These are phyloP conservation scores for Ochetophila trinervis DNA, from an alignment of 306 rosid species.

Conservation along the genomic window DNA sequence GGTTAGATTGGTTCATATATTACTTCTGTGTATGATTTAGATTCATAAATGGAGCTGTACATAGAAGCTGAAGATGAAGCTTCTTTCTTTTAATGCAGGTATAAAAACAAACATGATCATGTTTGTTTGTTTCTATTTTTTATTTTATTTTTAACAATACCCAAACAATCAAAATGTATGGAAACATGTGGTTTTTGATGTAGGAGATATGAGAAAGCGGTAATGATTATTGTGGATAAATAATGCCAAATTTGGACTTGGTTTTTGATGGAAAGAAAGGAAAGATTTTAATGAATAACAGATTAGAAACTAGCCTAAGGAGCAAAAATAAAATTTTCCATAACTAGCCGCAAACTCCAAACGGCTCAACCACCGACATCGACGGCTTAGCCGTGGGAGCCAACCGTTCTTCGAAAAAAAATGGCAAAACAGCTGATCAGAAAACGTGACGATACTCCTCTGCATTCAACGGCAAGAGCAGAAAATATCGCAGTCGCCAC, in stretches of 20 bases:
- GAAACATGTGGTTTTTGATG: constrained; percentile 15
- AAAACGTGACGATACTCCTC: constrained; percentile 71
- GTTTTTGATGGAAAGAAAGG: constrained; percentile 41
- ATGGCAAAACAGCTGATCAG: constrained; percentile 89
- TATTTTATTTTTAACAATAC: no score
- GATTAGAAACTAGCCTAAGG: constrained; percentile 17
- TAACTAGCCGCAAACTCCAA: constrained; percentile 12
- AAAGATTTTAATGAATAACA: no score
- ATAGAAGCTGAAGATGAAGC: constrained; percentile 19
- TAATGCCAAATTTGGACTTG: constrained; percentile 44
- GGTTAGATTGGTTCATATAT: constrained; percentile 34
- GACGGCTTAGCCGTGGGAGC: constrained; percentile 25
- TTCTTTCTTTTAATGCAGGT: constrained; percentile 45
- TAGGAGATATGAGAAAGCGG: constrained; percentile 24
- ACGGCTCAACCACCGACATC: constrained; percentile 4
- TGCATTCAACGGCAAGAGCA: constrained; percentile 79
- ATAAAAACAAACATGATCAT: constrained; percentile 14
- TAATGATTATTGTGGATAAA: constrained; percentile 25
- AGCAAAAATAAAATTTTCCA: neutral
- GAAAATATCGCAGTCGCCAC: constrained; percentile 48
- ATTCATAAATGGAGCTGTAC: constrained; percentile 31
- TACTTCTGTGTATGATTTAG: constrained; percentile 26
- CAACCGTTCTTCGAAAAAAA: constrained; percentile 52
- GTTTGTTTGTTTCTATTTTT: neutral
- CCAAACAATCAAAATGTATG: neutral